Evolutionary conservation across 768 basidiomycete genomes (phyloP), one percentile per base, ranked within the genome.

Genomic region (Ramaria sp.): DNA sequence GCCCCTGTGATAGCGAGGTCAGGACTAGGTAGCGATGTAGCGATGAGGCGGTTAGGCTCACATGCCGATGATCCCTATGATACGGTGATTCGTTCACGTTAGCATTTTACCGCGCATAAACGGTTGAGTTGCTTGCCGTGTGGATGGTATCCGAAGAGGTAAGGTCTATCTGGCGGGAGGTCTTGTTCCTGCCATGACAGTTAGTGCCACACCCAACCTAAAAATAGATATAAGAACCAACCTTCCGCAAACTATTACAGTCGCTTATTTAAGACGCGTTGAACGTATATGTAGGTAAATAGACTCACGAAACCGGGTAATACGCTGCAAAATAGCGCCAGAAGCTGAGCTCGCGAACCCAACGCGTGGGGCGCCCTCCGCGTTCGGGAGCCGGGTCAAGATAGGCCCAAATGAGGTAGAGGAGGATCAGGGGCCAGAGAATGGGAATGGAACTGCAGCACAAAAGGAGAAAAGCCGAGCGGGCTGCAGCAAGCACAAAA

Each of bases 101-200:
- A 58, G 39, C 12, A 20, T 13, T 3, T 43, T 46, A 30, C 34
- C 4, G 59, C 20, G 19, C 22, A 22, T 12, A 38, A 31, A 59
- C 0, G n/a, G 20, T 7, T 42, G 20, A 10, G 33, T 43, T 55
- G 67, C 79, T 34, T 59, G 85, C 94, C 96, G 70, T 99, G 96
- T 17, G 96, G 96, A 70, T 99, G 96, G 70, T 97, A 97, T 7
- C 95, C 96, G 70, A 99, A 99, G 13, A 99, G 80, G 71, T 99
- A 99, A 19, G 90, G 86, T 60, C 93, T 75, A 68, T 96, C 91
- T 11, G 95, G 74, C 0, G 95, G 92, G 22, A 99, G 77, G 61
- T 95, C 90, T 37, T 82, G 85, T 71, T 91, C 92, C 92, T 94
- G 63, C 33, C 57, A 48, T 33, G 13, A 20, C 7, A 4, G 34